A percentile compares a stretch with the other conserved stretches of the same genome.
Conservation (phyloP, 805 yeast genomes). For the Teunomyces pallodes region DNA sequence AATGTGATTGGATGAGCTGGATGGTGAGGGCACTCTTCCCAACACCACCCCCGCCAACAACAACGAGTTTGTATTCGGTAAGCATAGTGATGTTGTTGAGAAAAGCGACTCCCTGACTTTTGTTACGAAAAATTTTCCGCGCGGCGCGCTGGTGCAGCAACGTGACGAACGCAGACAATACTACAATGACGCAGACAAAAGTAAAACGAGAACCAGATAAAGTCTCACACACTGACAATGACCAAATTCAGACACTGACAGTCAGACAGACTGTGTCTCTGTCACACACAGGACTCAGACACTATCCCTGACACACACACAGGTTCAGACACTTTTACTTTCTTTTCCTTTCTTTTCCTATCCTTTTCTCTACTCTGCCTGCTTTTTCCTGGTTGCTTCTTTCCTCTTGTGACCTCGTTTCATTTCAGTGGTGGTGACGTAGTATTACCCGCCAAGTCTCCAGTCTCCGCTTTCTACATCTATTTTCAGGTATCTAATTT, state of each 20-base stretch:
- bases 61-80: constrained; percentile 88
- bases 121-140: not conserved
- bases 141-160: not conserved
- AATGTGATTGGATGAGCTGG: constrained; percentile 90
- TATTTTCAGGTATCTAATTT: too few relatives aligned
- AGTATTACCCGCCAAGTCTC: too few relatives aligned
- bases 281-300: too few relatives aligned
- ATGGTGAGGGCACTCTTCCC: constrained; percentile 97
- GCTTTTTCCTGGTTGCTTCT: not conserved
- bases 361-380: not conserved
- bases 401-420: not conserved
- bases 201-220: too few relatives aligned
- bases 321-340: not conserved
- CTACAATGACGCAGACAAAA: too few relatives aligned
- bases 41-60: constrained; percentile 98
- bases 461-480: too few relatives aligned
- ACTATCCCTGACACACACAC: too few relatives aligned
- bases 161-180: not conserved
- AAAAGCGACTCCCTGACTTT: not conserved
- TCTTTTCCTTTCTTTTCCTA: not conserved
- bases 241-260: too few relatives aligned
- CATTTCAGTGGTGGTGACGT: too few relatives aligned
- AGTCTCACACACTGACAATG: too few relatives aligned
- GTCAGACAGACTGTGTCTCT: too few relatives aligned
- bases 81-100: constrained; percentile 25